These are phyloP conservation scores for Scedosporium dehoogii DNA, from an alignment of 2,329 filamentous ascomycete species.

Conservation along the genomic window DNA sequence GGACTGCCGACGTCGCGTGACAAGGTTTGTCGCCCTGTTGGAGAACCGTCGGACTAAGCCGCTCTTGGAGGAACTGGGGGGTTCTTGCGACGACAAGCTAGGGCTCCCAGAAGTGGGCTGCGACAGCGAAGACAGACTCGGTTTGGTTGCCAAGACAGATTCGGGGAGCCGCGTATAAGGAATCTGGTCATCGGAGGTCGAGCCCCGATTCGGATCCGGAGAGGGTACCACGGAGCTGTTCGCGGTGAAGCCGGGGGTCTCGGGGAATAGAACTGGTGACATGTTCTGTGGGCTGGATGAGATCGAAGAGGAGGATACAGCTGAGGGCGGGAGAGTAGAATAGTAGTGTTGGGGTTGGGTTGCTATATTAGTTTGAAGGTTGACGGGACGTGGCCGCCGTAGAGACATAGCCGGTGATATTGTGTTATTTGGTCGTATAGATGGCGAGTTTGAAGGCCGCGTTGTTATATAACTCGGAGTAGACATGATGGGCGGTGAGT, in stretches of 20 bases:
- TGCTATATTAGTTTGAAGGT: conserved; percentile 36
- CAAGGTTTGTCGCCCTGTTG: conserved; percentile 61
- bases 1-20: conserved; percentile 65
- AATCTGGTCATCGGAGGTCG: conserved; percentile 41
- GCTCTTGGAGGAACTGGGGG: background rate
- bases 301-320: conserved; percentile 45
- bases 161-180: conserved; percentile 63
- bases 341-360: conserved; percentile 21
- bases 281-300: conserved; percentile 44
- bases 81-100: conserved; percentile 26
- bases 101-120: conserved; percentile 8
- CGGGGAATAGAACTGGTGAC: conserved; percentile 49
- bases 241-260: conserved; percentile 40
- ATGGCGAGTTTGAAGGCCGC: background rate
- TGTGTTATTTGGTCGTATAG: background rate
- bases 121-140: conserved; percentile 22
- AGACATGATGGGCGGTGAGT: conserved; percentile 11
- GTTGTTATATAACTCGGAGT: background rate
- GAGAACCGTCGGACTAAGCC: conserved; percentile 75
- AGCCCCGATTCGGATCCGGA: conserved; percentile 50
- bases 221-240: conserved; percentile 58
- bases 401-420: conserved; percentile 10
- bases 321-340: conserved; percentile 36
- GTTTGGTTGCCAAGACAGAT: conserved; percentile 50
- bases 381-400: conserved; percentile 33